Conservation (phyloP, 805 yeast species). For the Lipomyces anomalus region DNA sequence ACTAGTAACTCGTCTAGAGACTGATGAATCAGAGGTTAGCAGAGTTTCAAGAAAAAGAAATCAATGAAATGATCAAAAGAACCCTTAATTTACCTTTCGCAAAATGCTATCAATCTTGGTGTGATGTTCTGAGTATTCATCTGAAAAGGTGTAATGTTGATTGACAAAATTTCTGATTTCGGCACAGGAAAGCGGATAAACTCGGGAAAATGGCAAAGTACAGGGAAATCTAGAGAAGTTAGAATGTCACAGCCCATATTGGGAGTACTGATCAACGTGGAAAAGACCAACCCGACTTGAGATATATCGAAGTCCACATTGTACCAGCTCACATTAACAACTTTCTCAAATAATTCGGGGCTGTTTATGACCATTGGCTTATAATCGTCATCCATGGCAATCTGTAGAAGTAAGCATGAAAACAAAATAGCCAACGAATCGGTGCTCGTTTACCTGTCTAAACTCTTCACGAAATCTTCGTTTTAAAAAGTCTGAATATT, state of each 20-base stretch:
- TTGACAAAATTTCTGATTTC: constrained; percentile 61
- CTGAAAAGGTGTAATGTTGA: constrained; percentile 58
- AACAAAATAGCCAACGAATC: too few relatives aligned
- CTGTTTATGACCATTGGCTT: constrained; percentile 76
- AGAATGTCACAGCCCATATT: not conserved
- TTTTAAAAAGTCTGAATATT: constrained; percentile 53
- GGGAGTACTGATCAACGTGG: not conserved
- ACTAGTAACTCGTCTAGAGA: constrained; percentile 66
- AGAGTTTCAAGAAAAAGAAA: not conserved
- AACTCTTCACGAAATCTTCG: constrained; percentile 58
- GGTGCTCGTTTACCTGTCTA: constrained; percentile 32
- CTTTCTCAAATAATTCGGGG: constrained; percentile 52
- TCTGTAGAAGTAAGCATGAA: too few relatives aligned
- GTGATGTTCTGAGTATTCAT: constrained; percentile 58
- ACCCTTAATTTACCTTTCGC: constrained; percentile 34
- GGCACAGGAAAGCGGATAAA: constrained; percentile 81
- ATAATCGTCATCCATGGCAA: constrained; percentile 78
- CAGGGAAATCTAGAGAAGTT: constrained; percentile 42
- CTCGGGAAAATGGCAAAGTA: constrained; percentile 79
- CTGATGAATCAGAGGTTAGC: too few relatives aligned
- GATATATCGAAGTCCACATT: constrained; percentile 36
- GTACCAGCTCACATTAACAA: constrained; percentile 66
- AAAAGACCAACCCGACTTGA: constrained; percentile 6
- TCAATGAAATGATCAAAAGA: not conserved
- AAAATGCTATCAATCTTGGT: constrained; percentile 51